Percentiles rank a stretch among this genome's conserved stretches.
Evolutionary conservation across 1,284 basidiomycete species (phyloP).

Genomic region (Microbotryum intermedium): DNA sequence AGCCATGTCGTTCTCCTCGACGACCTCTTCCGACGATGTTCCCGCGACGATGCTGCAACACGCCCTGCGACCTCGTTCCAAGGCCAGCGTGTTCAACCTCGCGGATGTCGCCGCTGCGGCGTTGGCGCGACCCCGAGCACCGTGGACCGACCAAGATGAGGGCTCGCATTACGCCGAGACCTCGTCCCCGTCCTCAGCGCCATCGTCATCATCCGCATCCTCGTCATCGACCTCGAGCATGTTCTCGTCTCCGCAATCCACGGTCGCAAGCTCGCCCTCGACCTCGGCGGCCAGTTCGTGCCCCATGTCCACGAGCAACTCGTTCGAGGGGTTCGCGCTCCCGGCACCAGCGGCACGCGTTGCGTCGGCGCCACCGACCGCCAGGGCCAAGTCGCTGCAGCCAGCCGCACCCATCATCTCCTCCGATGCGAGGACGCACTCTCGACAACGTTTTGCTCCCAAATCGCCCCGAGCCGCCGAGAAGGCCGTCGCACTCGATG

Average conservation of each 20-base stretch:
- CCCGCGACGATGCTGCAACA: too few species aligned
- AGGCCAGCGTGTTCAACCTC: slow-evolving; percentile 18
- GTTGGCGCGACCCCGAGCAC: slow-evolving; percentile 20
- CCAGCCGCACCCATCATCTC: not conserved
- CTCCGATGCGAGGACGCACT: slow-evolving; percentile 4
- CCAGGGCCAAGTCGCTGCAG: not conserved
- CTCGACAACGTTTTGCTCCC: slow-evolving; percentile 2
- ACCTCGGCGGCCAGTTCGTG: too few species aligned
- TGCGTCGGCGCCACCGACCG: not conserved
- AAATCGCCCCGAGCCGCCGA: not conserved
- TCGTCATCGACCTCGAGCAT: too few species aligned
- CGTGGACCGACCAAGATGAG: slow-evolving; percentile 13
- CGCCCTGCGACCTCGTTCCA: not conserved
- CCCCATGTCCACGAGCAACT: too few species aligned
- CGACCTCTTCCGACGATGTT: too few species aligned
- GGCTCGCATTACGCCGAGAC: slow-evolving; percentile 42
- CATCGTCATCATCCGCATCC: slow-evolving; percentile 32
- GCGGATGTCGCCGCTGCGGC: slow-evolving; percentile 20
- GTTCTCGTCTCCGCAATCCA: too few species aligned
- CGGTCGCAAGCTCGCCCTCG: too few species aligned
- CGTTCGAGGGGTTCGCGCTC: slow-evolving; percentile 17
- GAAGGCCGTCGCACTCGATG: not conserved
- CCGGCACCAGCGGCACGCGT: not conserved
- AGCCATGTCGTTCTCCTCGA: too few species aligned
- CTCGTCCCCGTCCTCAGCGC: slow-evolving; percentile 45